Base-by-base conservation (phyloP, 75 land plant genomes). In the Sequoiadendron giganteum region DNA sequence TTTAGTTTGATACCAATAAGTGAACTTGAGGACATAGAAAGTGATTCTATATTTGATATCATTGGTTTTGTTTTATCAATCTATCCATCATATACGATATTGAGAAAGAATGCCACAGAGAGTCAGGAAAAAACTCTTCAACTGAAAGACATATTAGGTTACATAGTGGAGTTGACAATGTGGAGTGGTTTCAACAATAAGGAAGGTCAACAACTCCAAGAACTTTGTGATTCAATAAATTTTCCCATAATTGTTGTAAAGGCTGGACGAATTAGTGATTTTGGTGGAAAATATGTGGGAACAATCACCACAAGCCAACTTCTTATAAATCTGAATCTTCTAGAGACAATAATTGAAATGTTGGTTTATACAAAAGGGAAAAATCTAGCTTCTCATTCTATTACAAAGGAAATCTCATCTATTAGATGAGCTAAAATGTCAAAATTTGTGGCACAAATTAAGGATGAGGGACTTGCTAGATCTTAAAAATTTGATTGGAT, bases 31-130 rank as follows among this genome's bases (percentile, higher is more conserved):
- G 84, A 88, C 87, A 89, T 94, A 93, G 97, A 95, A 43, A 93
- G 85, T 79, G 93, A 95, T 87, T 90, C 95, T 48, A 89, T 94
- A 91, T 93, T 96, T 5, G 99, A 98, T 92, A 65, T 95, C 3
- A 92, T 98, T 90, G 99, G 97, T 83, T 89, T 98, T 21, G 96
- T 98, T 28, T 90, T 94, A 0, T 90, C 88, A 83, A 90, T 97
- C n/a, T 90, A 90, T 86, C 95, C 93, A 3, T 85, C 96, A 5
- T 77, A 48, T 87, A 91, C 95, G 25, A 94, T 98, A 48, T 86
- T 96, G 95, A 93, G 95, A 86, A 98, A 97, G 88, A 95, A 98
- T 93, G 99, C 99, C n/a, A 93, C 86, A 52, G 99, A 97, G 88
- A 95, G 97, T 43, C 95, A 90, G 84, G 95, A 93, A 88, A 91